Conservation (phyloP, 805 yeast species). For the Candida peoriensis region DNA sequence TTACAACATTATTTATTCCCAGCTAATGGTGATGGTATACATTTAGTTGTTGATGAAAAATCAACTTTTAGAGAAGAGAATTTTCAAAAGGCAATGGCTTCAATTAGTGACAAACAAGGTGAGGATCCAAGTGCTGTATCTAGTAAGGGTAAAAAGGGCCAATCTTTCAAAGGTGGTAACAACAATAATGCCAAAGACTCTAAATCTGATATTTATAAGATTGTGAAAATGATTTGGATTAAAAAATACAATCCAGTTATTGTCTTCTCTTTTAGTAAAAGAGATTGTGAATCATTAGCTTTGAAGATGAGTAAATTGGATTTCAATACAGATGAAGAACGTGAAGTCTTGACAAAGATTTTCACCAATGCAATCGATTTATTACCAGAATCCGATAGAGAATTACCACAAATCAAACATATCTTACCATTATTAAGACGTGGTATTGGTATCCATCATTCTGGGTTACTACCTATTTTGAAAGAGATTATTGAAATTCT, state of each 20-base stretch:
- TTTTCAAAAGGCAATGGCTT: slow-evolving; percentile 97
- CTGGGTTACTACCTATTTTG: slow-evolving; percentile 88
- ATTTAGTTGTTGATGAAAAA: slow-evolving; percentile 95
- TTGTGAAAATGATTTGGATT: slow-evolving; percentile 96
- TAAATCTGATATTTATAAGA: slow-evolving; percentile 85
- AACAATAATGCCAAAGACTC: slow-evolving; percentile 48
- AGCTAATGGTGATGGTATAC: slow-evolving; percentile 98
- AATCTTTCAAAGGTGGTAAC: slow-evolving; percentile 82
- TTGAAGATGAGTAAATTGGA: slow-evolving; percentile 93
- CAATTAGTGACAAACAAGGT: slow-evolving; percentile 75
- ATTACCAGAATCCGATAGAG: slow-evolving; percentile 86
- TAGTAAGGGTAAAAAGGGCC: slow-evolving; percentile 68
- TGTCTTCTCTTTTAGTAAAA: slow-evolving; percentile 95
- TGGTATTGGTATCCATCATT: slow-evolving; percentile 98
- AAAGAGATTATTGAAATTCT: slow-evolving; percentile 94
- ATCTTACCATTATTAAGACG: slow-evolving; percentile 83
- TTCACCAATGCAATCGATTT: slow-evolving; percentile 85
- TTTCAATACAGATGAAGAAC: slow-evolving; percentile 90
- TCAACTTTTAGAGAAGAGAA: slow-evolving; percentile 95
- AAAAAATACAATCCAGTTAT: slow-evolving; percentile 96
- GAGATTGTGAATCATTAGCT: slow-evolving; percentile 95
- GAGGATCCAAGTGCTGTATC: slow-evolving; percentile 69
- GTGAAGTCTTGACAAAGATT: slow-evolving; percentile 84
- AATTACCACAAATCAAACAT: slow-evolving; percentile 90
- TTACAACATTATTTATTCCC: slow-evolving; percentile 96